Conservation (phyloP, 495 filamentous ascomycete species). For the Monascus purpureus region DNA sequence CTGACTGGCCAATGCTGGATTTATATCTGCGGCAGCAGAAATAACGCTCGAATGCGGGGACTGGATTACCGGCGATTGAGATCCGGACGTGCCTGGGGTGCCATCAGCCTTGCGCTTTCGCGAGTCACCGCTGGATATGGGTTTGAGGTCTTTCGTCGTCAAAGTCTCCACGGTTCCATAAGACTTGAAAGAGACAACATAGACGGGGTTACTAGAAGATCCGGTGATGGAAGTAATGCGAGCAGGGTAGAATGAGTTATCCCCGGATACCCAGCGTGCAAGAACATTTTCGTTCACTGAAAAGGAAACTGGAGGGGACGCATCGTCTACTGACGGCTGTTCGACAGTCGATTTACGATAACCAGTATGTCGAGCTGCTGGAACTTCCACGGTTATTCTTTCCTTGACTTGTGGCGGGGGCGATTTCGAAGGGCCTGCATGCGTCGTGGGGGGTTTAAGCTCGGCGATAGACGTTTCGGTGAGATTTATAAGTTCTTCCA, state of each 20-base stretch:
- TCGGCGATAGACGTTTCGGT: constrained; percentile 71
- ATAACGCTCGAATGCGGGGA: constrained; percentile 50
- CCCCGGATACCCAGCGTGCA: constrained; percentile 81
- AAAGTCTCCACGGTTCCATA: constrained; percentile 77
- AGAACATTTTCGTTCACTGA: constrained; percentile 81
- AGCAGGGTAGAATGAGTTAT: constrained; percentile 83
- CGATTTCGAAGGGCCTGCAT: constrained; percentile 24
- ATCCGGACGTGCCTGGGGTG: constrained; percentile 39
- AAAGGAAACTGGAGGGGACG: constrained; percentile 40
- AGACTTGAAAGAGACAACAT: constrained; percentile 84
- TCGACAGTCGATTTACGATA: constrained; percentile 29
- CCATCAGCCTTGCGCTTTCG: constrained; percentile 89
- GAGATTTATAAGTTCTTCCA: constrained; percentile 70
- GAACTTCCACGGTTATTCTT: constrained; percentile 63
- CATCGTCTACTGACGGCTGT: constrained; percentile 25
- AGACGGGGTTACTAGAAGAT: constrained; percentile 73
- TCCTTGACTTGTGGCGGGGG: constrained; percentile 36
- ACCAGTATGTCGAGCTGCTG: constrained; percentile 49
- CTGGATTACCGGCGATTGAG: constrained; percentile 29
- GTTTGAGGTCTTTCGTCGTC: constrained; percentile 69
- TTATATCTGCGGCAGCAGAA: constrained; percentile 74
- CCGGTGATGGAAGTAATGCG: constrained; percentile 89
- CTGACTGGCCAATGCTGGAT: constrained; percentile 61
- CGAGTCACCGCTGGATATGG: constrained; percentile 47
- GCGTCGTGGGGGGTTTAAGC: constrained; percentile 46